A percentile compares a stretch with the other conserved stretches of the same genome.
Evolutionary conservation across 805 yeast genomes (phyloP).

Genomic region (Candida corydali): DNA sequence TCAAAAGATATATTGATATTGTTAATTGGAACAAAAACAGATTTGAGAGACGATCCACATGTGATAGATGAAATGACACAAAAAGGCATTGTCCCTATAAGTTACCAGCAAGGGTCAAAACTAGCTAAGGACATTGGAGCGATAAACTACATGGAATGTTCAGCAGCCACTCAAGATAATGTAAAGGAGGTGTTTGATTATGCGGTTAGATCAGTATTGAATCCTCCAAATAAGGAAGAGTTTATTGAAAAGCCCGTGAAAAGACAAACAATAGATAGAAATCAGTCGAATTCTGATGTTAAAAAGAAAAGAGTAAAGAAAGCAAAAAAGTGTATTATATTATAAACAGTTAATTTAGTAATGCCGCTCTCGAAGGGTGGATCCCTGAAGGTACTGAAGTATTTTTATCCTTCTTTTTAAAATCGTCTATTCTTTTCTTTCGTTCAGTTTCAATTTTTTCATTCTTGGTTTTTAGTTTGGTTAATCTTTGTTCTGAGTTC

Average conservation of each 20-base stretch:
- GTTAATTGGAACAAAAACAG: slow-evolving; percentile 85
- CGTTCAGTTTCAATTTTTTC: slow-evolving; percentile 70
- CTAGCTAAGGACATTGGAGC: slow-evolving; percentile 72
- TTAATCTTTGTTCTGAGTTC: slow-evolving; percentile 60
- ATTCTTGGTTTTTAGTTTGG: slow-evolving; percentile 77
- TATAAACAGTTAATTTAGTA: slow-evolving; percentile 34
- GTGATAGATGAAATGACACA: slow-evolving; percentile 65
- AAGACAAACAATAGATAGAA: slow-evolving; percentile 23
- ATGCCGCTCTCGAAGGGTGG: slow-evolving; percentile 67
- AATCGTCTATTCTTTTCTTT: slow-evolving; percentile 45
- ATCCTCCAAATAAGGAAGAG: slow-evolving; percentile 36
- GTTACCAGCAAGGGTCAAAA: slow-evolving; percentile 56
- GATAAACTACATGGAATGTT: slow-evolving; percentile 76
- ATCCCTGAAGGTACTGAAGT: slow-evolving; percentile 17
- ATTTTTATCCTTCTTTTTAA: slow-evolving; percentile 19
- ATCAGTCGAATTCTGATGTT: not conserved
- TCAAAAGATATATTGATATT: slow-evolving; percentile 64
- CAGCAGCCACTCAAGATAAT: slow-evolving; percentile 86
- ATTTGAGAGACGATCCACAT: slow-evolving; percentile 77
- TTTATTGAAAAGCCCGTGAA: slow-evolving; percentile 22
- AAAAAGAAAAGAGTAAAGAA: slow-evolving; percentile 25
- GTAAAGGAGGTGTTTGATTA: slow-evolving; percentile 80
- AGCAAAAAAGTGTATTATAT: slow-evolving; percentile 38
- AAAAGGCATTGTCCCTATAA: slow-evolving; percentile 58
- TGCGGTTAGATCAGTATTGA: slow-evolving; percentile 68